A percentile compares a stretch with the other conserved stretches of the same genome.
These are phyloP conservation scores for Asclepias syriaca DNA, from an alignment of 257 asterid species.

Conservation along the genomic window DNA sequence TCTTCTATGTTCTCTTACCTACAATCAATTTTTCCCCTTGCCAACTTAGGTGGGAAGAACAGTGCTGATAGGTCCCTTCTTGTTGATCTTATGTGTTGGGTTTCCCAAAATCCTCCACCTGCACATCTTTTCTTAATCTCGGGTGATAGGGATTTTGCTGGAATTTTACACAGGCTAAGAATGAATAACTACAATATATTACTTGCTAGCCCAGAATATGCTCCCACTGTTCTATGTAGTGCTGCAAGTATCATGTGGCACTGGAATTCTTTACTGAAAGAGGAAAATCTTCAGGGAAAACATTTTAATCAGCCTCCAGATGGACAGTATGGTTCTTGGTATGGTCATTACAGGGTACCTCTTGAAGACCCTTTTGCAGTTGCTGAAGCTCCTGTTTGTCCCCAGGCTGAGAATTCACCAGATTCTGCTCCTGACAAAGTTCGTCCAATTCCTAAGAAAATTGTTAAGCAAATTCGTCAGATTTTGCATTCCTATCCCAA, in stretches of 20 bases:
- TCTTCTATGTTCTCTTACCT: not conserved
- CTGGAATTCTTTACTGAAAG: conserved; percentile 73
- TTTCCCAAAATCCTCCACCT: conserved; percentile 94
- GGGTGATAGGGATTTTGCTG: conserved; percentile 84
- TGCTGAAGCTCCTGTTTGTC: conserved; percentile 35
- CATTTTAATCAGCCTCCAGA: conserved; percentile 95
- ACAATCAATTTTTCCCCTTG: not conserved
- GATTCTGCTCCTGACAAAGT: conserved; percentile 41
- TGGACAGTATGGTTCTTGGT: conserved; percentile 85
- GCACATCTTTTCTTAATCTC: conserved; percentile 85
- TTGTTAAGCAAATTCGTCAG: conserved; percentile 41
- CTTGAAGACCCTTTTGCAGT: conserved; percentile 67
- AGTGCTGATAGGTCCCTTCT: conserved; percentile 94
- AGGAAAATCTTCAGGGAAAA: conserved; percentile 68
- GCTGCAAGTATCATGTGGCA: conserved; percentile 97
- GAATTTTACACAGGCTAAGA: conserved; percentile 69
- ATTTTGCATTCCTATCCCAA: conserved; percentile 50
- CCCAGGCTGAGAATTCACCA: conserved; percentile 27
- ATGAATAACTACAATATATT: conserved; percentile 86
- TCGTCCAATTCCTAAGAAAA: conserved; percentile 58
- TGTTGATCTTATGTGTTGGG: conserved; percentile 89
- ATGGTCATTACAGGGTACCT: conserved; percentile 69
- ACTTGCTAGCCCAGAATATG: conserved; percentile 59
- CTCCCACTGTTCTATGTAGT: conserved; percentile 70
- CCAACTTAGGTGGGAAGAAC: conserved; percentile 72